phyloP scores from a whole-genome alignment of 139 green algal genomes.

The Astrephomene gubernaculifera region DNA sequence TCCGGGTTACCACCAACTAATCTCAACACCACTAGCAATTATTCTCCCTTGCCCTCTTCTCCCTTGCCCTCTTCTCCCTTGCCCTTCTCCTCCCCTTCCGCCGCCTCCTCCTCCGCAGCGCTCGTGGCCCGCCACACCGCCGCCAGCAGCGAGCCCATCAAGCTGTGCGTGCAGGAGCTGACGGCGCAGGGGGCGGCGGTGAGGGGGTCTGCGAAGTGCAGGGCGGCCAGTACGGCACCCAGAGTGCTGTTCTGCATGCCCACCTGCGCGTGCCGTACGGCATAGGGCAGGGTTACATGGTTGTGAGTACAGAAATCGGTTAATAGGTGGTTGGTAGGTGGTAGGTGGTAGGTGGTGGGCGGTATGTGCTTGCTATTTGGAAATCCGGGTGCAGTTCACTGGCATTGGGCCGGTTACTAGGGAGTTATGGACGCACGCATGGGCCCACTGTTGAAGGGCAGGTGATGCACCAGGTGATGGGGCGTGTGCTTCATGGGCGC shows the following conservation, averaged over 20 bases:
- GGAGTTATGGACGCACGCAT: too few relatives aligned
- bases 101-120: constrained; percentile 11
- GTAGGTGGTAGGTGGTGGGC: too few relatives aligned
- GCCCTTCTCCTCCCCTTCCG: not conserved
- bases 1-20: too few relatives aligned
- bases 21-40: too few relatives aligned
- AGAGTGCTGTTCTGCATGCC: constrained; percentile 81
- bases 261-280: constrained; percentile 4
- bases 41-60: too few relatives aligned
- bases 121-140: constrained; percentile 63
- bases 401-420: too few relatives aligned
- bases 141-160: constrained; percentile 77
- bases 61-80: not conserved
- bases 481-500: too few relatives aligned
- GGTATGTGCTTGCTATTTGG: too few relatives aligned
- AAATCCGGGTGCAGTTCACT: too few relatives aligned
- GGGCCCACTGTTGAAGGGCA: too few relatives aligned
- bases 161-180: constrained; percentile 79
- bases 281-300: not conserved
- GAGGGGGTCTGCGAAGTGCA: constrained; percentile 80
- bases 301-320: not conserved
- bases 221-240: constrained; percentile 77
- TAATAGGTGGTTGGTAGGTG: too few relatives aligned
- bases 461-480: too few relatives aligned
- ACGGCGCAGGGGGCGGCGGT: constrained; percentile 83